Evolutionary conservation across 1,284 basidiomycete genomes (phyloP), one percentile per base, ranked within the genome.

Genomic region (Cryptococcus wingfieldii): DNA sequence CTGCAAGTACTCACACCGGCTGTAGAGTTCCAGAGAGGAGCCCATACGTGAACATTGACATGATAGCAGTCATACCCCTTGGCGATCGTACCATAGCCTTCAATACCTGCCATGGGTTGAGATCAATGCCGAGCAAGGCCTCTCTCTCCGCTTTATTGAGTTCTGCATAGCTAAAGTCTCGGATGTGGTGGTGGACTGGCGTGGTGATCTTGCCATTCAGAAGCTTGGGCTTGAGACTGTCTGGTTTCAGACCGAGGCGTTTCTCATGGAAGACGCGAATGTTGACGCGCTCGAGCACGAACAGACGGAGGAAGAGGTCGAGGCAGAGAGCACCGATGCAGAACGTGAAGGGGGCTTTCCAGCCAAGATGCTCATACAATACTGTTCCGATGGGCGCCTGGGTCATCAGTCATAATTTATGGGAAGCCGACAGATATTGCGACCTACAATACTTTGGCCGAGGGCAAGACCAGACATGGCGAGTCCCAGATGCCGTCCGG

Each of bases 321-420:
- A 86, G 57, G 6, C 80, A 63, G 2, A 83, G 82, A 55, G 84
- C 72, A 47, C 81, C 79, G 58, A 88, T 81, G 4, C 83, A 82
- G 62, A 88, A 87, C 49, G 90, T 80, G 69, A 88, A 87, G 1
- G 89, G 88, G 2, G 82, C 85, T 38, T 84, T 81, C 74, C 84
- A 88, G 3, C 86, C 89, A 65, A 88, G 85, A 3, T 76, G 78
- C 25, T 76, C 67, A 70, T 86, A 89, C 5, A 91, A 73, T 2
- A 80, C 79, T 13, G 88, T 88, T 14, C 87, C 86, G 2, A 86
- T 81, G 0, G 88, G 85, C 1, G 31, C 31, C 31, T 34, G 6
- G 31, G 31, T 34, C 7, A 34, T 34, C 31, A 34, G 31, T 10
- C 31, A 34, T 42, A 16, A 3, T 19, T 13, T 7, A 18, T 42